phyloP scores from a whole-genome alignment of 495 filamentous ascomycete species.

The Platismatia glauca region DNA sequence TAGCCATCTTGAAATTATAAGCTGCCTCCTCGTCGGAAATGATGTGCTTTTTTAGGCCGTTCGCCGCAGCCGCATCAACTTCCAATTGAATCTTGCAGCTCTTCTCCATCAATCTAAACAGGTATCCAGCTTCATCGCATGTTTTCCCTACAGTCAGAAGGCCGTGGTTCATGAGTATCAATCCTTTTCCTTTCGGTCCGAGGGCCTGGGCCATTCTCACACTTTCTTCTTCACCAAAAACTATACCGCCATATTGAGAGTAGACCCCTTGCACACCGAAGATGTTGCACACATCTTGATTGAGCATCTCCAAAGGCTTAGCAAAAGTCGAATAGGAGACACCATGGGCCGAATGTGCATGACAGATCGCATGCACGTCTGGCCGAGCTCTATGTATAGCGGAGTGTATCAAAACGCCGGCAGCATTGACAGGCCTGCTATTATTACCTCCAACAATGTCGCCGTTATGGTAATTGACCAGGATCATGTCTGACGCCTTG shows the following conservation, averaged over 20 bases:
- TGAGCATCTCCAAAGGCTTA: slow-evolving; percentile 41
- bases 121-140: slow-evolving; percentile 47
- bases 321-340: slow-evolving; percentile 43
- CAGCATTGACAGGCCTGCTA: slow-evolving; percentile 46
- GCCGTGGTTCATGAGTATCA: slow-evolving; percentile 48
- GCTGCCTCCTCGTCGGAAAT: slow-evolving; percentile 44
- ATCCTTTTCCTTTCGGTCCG: slow-evolving; percentile 34
- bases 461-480: slow-evolving; percentile 33
- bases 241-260: slow-evolving; percentile 47
- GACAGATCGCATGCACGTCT: slow-evolving; percentile 43
- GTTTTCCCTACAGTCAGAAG: slow-evolving; percentile 45
- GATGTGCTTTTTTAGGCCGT: slow-evolving; percentile 31
- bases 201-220: slow-evolving; percentile 41
- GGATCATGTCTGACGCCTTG: slow-evolving; percentile 42
- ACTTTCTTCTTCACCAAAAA: slow-evolving; percentile 41
- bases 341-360: slow-evolving; percentile 41
- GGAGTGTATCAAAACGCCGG: slow-evolving; percentile 59
- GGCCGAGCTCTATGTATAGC: slow-evolving; percentile 44
- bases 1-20: slow-evolving; percentile 45
- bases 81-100: slow-evolving; percentile 43
- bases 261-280: slow-evolving; percentile 45
- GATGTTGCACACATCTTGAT: slow-evolving; percentile 49
- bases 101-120: slow-evolving; percentile 44
- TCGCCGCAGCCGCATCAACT: slow-evolving; percentile 37
- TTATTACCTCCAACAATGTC: slow-evolving; percentile 43